Evolutionary conservation across 139 green algal genomes (phyloP), one percentile per base, ranked within the genome.

Genomic region (Picochlorum sp.): DNA sequence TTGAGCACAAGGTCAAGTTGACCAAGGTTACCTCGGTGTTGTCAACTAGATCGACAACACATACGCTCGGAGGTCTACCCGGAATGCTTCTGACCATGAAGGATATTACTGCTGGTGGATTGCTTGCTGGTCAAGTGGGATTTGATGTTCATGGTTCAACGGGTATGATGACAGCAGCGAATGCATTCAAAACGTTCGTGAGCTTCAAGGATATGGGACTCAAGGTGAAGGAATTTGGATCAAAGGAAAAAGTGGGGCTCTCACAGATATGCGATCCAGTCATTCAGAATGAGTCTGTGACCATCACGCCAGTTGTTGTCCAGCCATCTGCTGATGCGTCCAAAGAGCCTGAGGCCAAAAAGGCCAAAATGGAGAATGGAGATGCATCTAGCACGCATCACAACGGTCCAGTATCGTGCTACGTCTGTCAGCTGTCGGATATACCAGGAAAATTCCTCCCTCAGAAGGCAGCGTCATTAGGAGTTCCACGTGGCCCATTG

Each of bases 391-490:
- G 51, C n/a, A 59, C 23, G 20, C n/a, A 21, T 24, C 47, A 54
- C 6, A 31, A 79, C 30, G 57, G 55, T 0, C 56, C 76, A 2
- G 76, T 69, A 5, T 65, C 61, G 6, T 84, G 69, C 65, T 96
- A 95, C 67, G 51, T 89, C 2, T 86, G 80, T 52, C 66, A 90
- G 69, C 69, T 97, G 55, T 59, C 82, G 0, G 73, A 69, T 20
- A 79, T 86, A 14, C 80, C 84, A 5, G 92, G 92, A 65, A 96
- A 95, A 72, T 96, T 98, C 61, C 64, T 91, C 52, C 80, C 83
- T 0, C 60, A 88, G 44, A 87, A 86, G 65, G 92, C 92, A 1
- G 62, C 68, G 4, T 69, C 66, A 57, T 76, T 96, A 59, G 89
- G 87, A 13, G 77, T 98, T 18, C 70, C 67, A 0, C 66, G 59